These are phyloP conservation scores for Papiliotrema terrestris DNA, from an alignment of 1,284 basidiomycete species.

Conservation along the genomic window DNA sequence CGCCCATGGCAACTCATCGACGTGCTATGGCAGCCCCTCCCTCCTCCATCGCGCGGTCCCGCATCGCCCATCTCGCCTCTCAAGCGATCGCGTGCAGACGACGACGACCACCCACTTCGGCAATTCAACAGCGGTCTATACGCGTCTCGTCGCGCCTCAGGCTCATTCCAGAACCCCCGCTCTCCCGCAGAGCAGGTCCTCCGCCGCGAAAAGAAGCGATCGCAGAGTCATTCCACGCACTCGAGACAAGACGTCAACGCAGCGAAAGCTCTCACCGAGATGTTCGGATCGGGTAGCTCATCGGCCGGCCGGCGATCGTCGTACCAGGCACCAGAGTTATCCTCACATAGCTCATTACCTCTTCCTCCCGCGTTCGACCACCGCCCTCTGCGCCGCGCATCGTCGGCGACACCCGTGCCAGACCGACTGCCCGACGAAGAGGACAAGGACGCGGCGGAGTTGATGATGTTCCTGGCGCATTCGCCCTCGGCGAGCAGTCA, in stretches of 20 bases:
- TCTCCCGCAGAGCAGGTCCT: constrained; percentile 4
- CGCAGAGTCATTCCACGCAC: constrained; percentile 37
- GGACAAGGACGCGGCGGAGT: constrained; percentile 44
- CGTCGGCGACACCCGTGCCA: constrained; percentile 1
- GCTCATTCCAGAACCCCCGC: constrained; percentile 10
- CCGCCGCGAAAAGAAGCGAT: constrained; percentile 34
- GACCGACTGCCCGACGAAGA: constrained; percentile 24
- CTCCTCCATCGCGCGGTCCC: constrained; percentile 29
- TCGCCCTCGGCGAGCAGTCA: constrained; percentile 34
- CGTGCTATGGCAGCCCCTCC: constrained; percentile 44
- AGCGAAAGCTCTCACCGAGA: constrained; percentile 40
- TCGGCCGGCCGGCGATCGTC: constrained; percentile 1
- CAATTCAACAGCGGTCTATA: not conserved
- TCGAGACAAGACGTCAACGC: constrained; percentile 46
- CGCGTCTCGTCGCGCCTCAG: constrained; percentile 6
- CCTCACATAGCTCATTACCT: constrained; percentile 3
- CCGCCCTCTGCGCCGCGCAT: not conserved
- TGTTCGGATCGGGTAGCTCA: constrained; percentile 29
- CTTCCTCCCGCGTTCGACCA: constrained; percentile 2
- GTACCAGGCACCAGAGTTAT: not conserved
- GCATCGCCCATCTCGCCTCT: constrained; percentile 24
- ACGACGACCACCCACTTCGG: not conserved
- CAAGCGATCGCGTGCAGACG: constrained; percentile 23
- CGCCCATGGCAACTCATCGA: constrained; percentile 46
- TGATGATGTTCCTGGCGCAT: constrained; percentile 49